These are phyloP conservation scores for Scheffersomyces segobiensis DNA, from an alignment of 1,139 yeast genomes.

Conservation along the genomic window DNA sequence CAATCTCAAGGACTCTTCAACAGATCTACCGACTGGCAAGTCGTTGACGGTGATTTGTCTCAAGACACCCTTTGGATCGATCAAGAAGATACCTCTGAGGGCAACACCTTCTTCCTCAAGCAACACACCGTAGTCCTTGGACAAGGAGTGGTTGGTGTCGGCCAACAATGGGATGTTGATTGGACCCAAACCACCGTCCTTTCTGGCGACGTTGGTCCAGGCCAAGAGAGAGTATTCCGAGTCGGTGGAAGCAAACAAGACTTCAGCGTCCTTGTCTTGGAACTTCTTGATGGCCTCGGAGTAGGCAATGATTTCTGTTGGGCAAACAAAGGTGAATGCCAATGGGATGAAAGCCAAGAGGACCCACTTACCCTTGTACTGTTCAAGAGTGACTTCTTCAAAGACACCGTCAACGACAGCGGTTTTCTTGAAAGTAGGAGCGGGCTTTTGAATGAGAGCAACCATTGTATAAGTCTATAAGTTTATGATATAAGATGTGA, in stretches of 20 bases:
- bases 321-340: slow-evolving; percentile 99
- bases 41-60: slow-evolving; percentile 98
- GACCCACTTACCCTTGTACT: slow-evolving; percentile 98
- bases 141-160: slow-evolving; percentile 93
- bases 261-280: slow-evolving; percentile 82
- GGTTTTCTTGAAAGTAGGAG: slow-evolving; percentile 93
- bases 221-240: slow-evolving; percentile 96
- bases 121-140: slow-evolving; percentile 96
- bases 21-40: slow-evolving; percentile 98
- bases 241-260: slow-evolving; percentile 95
- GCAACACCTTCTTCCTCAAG: slow-evolving; percentile 95
- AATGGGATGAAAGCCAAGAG: slow-evolving; percentile 94
- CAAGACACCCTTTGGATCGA: slow-evolving; percentile 90
- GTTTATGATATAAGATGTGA: neutral
- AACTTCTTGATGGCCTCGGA: slow-evolving; percentile 92
- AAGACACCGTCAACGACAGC: slow-evolving; percentile 96
- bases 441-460: slow-evolving; percentile 89
- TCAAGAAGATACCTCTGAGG: slow-evolving; percentile 95
- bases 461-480: slow-evolving; percentile 54
- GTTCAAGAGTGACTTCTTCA: slow-evolving; percentile 91
- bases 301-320: slow-evolving; percentile 98
- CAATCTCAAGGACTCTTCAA: slow-evolving; percentile 95
- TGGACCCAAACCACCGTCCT: slow-evolving; percentile 98
- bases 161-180: slow-evolving; percentile 92
- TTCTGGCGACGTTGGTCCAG: slow-evolving; percentile 95